Conservation (phyloP, 352 stramenopile genomes). For the Stephanocyclus meneghinianus region DNA sequence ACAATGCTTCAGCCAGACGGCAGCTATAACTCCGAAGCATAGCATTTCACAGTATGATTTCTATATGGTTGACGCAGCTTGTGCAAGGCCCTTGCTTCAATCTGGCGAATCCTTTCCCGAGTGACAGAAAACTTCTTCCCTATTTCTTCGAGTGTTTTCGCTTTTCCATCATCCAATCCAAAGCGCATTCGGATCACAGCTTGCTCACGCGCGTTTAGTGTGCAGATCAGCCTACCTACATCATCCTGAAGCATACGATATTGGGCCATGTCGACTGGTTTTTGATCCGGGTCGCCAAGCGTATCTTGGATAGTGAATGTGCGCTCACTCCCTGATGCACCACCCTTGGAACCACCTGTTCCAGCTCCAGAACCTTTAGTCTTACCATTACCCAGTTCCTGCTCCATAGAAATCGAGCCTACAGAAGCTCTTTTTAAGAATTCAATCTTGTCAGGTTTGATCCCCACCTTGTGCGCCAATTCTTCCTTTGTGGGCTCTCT, state of each 20-base stretch:
- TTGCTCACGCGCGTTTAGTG: conserved; percentile 82
- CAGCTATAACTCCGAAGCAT: conserved; percentile 71
- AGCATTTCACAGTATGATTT: conserved; percentile 83
- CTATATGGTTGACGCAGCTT: conserved; percentile 87
- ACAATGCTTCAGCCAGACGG: background rate
- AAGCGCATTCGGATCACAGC: conserved; percentile 85
- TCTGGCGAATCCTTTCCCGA: conserved; percentile 86
- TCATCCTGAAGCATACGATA: conserved; percentile 81
- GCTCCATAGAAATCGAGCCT: conserved; percentile 75
- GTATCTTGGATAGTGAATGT: conserved; percentile 74
- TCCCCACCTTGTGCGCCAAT: conserved; percentile 56
- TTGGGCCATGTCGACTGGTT: conserved; percentile 75
- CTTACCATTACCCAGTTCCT: conserved; percentile 65
- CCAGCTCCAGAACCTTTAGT: conserved; percentile 71
- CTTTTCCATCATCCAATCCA: conserved; percentile 81
- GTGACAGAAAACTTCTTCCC: conserved; percentile 83
- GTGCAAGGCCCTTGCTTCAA: conserved; percentile 85
- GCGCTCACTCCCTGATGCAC: conserved; percentile 40
- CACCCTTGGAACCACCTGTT: conserved; percentile 55
- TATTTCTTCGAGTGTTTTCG: conserved; percentile 85
- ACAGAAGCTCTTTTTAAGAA: conserved; percentile 71
- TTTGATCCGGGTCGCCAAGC: conserved; percentile 73
- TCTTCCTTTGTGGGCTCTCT: conserved; percentile 72
- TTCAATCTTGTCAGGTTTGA: conserved; percentile 73
- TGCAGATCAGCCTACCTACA: conserved; percentile 76